These are phyloP conservation scores for Plectranthus barbatus DNA, from an alignment of 257 asterid genomes.

Conservation along the genomic window DNA sequence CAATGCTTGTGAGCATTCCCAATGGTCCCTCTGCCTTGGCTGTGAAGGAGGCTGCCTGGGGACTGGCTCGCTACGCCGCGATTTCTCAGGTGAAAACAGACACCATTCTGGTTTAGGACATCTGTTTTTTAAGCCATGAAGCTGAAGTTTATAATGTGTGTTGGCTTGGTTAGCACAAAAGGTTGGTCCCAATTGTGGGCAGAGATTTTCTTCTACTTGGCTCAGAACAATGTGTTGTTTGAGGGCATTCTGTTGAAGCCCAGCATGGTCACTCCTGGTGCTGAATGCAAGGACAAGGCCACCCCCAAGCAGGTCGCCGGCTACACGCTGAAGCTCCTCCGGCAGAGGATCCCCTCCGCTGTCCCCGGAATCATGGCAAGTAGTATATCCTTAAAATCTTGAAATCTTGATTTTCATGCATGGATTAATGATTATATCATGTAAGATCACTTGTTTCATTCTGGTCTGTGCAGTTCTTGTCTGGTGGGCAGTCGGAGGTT, in stretches of 20 bases:
- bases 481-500: conserved; percentile 81
- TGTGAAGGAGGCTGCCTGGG: conserved; percentile 98
- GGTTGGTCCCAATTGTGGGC: conserved; percentile 98
- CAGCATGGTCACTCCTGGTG: conserved; percentile 99
- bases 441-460: too few species aligned
- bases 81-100: conserved; percentile 59
- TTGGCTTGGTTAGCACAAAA: conserved; percentile 55
- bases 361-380: too few species aligned
- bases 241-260: too few species aligned
- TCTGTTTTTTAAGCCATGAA: too few species aligned
- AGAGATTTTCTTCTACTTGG: conserved; percentile 85
- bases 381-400: too few species aligned
- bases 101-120: not conserved
- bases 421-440: too few species aligned
- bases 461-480: conserved; percentile 43
- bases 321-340: conserved; percentile 75
- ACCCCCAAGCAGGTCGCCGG: conserved; percentile 62
- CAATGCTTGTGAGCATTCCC: conserved; percentile 64
- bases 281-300: conserved; percentile 69
- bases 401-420: too few species aligned
- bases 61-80: conserved; percentile 93
- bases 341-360: conserved; percentile 38
- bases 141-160: too few species aligned
- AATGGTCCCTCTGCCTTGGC: conserved; percentile 93
- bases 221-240: conserved; percentile 83